Base-by-base conservation (phyloP, 805 yeast species). In the Ogataea henricii region DNA sequence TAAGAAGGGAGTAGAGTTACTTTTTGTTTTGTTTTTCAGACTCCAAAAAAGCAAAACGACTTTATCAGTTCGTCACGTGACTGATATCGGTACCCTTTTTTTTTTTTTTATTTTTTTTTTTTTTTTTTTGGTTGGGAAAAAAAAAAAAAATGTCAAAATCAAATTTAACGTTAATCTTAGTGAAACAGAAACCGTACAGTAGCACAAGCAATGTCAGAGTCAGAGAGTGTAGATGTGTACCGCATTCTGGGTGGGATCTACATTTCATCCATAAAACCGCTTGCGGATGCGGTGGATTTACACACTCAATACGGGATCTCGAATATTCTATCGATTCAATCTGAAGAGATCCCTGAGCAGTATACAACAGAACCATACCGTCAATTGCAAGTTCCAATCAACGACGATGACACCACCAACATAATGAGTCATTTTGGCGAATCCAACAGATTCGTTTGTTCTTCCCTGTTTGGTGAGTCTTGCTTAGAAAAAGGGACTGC, bases 241-340 rank as follows among this genome's bases (percentile, higher is more conserved):
- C 73, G 95, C 58, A 76, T 90, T n/a, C 66, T 88, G n/a, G 96
- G 95, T 21, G 83, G 84, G 7, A 76, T 92, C 1, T 87, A 82
- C 66, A 66, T 92, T 13, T 90, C 96, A 4, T 81, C 94, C 0
- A 70, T 85, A 17, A 79, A 78, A 43, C 87, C 96, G 0, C 68
- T 90, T 18, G 68, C 76, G 13, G 74, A 79, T 3, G 76, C 69
- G 35, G 66, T 73, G 12, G 81, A 85, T 36, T 66, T 88, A 36
- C 67, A 66, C 25, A 70, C 71, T 18, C 72, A 78, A 18, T 68
- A 75, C 55, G 77, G 79, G 8, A 83, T 94, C 36, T 77, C 89
- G 0, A 89, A 86, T 60, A 79, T 94, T 9, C 64, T 92, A 18
- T 84, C 96, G 0, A 77, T 85, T 0, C 67, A 89, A 17, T 79